These are phyloP conservation scores for Strobilomyces dryophilus DNA, from an alignment of 768 basidiomycete species.

Conservation along the genomic window DNA sequence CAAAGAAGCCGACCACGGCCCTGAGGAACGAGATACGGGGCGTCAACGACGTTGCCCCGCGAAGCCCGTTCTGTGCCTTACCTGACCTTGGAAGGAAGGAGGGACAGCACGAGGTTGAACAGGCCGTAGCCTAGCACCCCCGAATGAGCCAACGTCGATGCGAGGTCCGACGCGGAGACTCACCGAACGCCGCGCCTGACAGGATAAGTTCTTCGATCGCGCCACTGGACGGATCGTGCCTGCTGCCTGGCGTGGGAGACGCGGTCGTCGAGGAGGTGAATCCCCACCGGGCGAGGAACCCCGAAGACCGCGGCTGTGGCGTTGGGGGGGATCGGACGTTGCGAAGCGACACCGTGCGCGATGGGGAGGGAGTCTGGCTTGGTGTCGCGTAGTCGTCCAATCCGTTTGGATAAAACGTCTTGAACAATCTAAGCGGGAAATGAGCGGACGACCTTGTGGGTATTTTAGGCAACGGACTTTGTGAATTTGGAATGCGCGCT, in stretches of 20 bases:
- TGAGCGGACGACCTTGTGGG: background rate
- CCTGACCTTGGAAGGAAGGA: constrained; percentile 70
- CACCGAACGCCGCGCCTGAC: constrained; percentile 75
- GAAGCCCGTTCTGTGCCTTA: constrained; percentile 31
- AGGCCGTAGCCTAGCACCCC: constrained; percentile 49
- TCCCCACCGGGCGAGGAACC: constrained; percentile 39
- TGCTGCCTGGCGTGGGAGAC: constrained; percentile 17
- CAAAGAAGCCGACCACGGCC: constrained; percentile 68
- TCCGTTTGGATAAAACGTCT: constrained; percentile 61
- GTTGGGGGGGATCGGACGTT: constrained; percentile 11
- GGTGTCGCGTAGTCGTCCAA: no score
- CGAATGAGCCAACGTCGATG: background rate
- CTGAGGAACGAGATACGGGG: constrained; percentile 35
- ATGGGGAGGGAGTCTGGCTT: constrained; percentile 33
- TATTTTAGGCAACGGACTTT: constrained; percentile 39
- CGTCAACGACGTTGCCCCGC: background rate
- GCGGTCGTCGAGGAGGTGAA: constrained; percentile 10
- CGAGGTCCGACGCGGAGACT: constrained; percentile 10
- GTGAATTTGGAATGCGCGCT: constrained; percentile 72
- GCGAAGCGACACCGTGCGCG: constrained; percentile 32
- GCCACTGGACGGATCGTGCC: constrained; percentile 38
- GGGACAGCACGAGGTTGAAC: constrained; percentile 77
- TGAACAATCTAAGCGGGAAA: constrained; percentile 48
- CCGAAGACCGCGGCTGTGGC: constrained; percentile 17
- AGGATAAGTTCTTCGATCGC: constrained; percentile 70